phyloP scores from a whole-genome alignment of 2,329 filamentous ascomycete species.

The Exophiala mesophila region DNA sequence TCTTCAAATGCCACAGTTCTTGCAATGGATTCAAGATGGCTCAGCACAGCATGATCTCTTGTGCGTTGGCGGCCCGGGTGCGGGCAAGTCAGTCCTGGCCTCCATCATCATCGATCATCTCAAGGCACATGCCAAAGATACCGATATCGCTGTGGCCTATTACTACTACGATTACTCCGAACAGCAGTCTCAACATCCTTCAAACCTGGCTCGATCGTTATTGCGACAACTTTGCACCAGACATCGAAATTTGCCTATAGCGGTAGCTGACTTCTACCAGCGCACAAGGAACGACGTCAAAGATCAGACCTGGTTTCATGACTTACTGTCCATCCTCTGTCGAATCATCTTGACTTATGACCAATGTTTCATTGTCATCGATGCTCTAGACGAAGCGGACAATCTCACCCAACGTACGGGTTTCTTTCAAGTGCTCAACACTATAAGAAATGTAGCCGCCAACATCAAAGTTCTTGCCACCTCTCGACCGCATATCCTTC shows the following conservation, averaged over 20 bases:
- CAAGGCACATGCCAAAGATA: constrained; percentile 10
- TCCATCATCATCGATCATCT: constrained; percentile 27
- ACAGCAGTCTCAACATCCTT: constrained; percentile 22
- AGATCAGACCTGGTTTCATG: constrained; percentile 23
- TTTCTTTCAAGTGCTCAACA: constrained; percentile 22
- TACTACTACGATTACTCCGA: constrained; percentile 33
- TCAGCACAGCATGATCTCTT: constrained; percentile 18
- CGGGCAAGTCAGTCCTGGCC: constrained; percentile 24
- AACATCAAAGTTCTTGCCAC: constrained; percentile 23
- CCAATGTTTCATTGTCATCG: constrained; percentile 26
- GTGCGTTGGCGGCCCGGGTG: constrained; percentile 24
- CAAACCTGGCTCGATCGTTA: constrained; percentile 25
- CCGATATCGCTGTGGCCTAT: constrained; percentile 24
- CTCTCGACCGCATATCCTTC: constrained; percentile 20
- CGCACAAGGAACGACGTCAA: constrained; percentile 20
- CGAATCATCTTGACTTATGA: constrained; percentile 20
- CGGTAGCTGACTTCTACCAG: constrained; percentile 27
- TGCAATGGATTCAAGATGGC: constrained; percentile 24
- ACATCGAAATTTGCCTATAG: constrained; percentile 22
- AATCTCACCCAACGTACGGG: constrained; percentile 15
- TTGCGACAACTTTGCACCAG: constrained; percentile 26
- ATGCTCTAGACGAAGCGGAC: constrained; percentile 30
- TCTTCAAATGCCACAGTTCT: constrained; percentile 26
- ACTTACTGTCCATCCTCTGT: constrained; percentile 21
- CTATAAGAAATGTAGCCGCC: constrained; percentile 12